phyloP scores from a whole-genome alignment of 352 stramenopile genomes.

The Ophiocytium majus region DNA sequence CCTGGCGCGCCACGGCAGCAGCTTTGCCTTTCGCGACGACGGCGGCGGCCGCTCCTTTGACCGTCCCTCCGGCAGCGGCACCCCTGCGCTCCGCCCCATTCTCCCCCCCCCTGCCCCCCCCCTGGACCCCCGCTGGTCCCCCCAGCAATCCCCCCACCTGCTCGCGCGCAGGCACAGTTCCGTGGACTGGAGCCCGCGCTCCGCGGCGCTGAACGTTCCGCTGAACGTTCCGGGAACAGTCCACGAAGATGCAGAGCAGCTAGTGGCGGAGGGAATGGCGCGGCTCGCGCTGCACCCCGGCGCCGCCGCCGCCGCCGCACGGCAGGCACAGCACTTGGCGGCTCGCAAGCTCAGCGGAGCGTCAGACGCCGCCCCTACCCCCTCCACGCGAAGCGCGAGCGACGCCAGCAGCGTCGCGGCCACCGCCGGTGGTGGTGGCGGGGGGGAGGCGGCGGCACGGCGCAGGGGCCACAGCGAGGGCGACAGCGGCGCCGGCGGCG shows the following conservation, averaged over 20 bases:
- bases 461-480: not conserved
- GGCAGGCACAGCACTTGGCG: too few relatives aligned
- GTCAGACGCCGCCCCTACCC: too few relatives aligned
- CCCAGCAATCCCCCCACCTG: too few relatives aligned
- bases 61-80: not conserved
- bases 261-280: not conserved
- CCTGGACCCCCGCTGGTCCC: conserved; percentile 3
- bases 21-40: conserved; percentile 50
- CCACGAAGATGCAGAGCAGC: too few relatives aligned
- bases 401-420: not conserved
- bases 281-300: not conserved
- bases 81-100: conserved; percentile 25
- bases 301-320: too few relatives aligned
- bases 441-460: not conserved
- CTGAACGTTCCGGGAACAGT: too few relatives aligned
- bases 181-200: too few relatives aligned
- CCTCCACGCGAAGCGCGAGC: too few relatives aligned
- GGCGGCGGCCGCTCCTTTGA: conserved; percentile 3
- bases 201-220: too few relatives aligned
- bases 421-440: not conserved
- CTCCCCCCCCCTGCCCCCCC: conserved; percentile 30
- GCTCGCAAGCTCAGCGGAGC: too few relatives aligned
- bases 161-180: too few relatives aligned
- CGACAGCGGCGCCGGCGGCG: too few relatives aligned
- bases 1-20: conserved; percentile 44